phyloP scores from a whole-genome alignment of 2,329 filamentous ascomycete species.

The Sporothrix luriei region DNA sequence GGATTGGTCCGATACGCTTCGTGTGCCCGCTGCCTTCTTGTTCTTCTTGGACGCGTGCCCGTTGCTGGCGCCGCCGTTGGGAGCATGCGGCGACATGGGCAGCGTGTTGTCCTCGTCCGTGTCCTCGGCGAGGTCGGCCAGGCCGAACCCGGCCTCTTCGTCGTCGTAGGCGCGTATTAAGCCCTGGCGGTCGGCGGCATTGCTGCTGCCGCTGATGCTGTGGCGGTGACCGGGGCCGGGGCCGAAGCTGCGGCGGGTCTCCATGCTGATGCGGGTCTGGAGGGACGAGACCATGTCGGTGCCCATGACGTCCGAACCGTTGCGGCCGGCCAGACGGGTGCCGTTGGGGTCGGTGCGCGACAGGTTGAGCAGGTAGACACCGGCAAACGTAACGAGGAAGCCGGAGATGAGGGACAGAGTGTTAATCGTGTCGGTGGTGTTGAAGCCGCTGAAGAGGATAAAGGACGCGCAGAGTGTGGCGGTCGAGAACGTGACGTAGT shows the following conservation, averaged over 20 bases:
- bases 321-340: constrained; percentile 58
- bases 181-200: constrained; percentile 72
- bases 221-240: constrained; percentile 54
- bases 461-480: constrained; percentile 89
- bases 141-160: constrained; percentile 74
- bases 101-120: constrained; percentile 62
- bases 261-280: constrained; percentile 92
- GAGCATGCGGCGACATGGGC: constrained; percentile 45
- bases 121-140: constrained; percentile 78
- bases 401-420: constrained; percentile 90
- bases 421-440: constrained; percentile 88
- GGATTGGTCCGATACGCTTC: constrained; percentile 21
- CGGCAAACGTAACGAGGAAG: constrained; percentile 92
- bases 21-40: constrained; percentile 27
- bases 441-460: constrained; percentile 94
- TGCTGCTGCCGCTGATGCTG: constrained; percentile 59
- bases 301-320: constrained; percentile 75
- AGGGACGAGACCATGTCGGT: constrained; percentile 89
- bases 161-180: constrained; percentile 89
- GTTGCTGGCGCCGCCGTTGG: constrained; percentile 52
- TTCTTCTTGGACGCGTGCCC: constrained; percentile 33
- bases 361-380: constrained; percentile 95
- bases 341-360: constrained; percentile 89
- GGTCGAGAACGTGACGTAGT: constrained; percentile 97
- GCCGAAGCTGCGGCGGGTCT: constrained; percentile 71